Percentiles rank a stretch among this genome's conserved stretches.
Evolutionary conservation across 1,284 basidiomycete species (phyloP).

Genomic region (Ceratobasidium papillatum): DNA sequence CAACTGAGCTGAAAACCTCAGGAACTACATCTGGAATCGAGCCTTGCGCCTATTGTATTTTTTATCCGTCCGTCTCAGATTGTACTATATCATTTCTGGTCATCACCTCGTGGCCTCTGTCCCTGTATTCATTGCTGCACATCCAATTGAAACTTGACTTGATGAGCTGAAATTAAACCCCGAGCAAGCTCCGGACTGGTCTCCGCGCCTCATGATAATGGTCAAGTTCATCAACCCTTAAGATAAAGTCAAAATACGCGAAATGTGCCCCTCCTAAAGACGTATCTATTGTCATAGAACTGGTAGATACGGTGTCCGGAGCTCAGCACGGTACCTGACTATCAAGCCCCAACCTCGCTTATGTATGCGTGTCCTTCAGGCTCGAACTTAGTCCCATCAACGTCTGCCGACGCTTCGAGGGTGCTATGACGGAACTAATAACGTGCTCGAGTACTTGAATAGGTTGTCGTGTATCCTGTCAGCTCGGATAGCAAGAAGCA

Average conservation of each 20-base stretch:
- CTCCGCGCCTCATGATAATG: no score
- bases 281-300: background rate
- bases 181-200: background rate
- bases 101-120: background rate
- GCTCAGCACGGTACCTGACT: background rate
- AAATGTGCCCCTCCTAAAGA: background rate
- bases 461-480: background rate
- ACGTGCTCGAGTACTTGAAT: background rate
- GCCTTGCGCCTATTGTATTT: constrained; percentile 30
- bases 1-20: constrained; percentile 9
- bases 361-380: background rate
- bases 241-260: background rate
- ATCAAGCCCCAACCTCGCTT: background rate
- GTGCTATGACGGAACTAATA: background rate
- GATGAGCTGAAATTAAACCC: background rate
- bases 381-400: background rate
- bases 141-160: background rate
- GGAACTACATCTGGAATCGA: background rate
- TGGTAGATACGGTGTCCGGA: background rate
- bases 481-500: background rate
- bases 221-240: no score
- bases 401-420: background rate
- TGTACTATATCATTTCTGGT: constrained; percentile 4
- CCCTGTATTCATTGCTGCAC: background rate
- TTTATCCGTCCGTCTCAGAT: background rate